phyloP scores from a whole-genome alignment of 2,329 filamentous ascomycete species.

The Metarhizium sp. region DNA sequence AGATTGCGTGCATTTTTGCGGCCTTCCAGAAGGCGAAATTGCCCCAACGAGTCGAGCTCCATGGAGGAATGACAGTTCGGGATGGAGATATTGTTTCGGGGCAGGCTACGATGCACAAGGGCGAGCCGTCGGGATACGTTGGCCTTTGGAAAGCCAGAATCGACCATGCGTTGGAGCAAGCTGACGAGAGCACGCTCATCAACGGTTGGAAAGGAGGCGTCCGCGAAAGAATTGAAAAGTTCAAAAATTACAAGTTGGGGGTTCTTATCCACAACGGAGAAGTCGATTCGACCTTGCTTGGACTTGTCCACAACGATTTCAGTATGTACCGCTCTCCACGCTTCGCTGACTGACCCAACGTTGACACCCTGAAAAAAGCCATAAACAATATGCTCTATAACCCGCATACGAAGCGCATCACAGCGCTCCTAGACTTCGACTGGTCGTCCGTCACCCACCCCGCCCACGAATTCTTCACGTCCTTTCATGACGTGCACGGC shows the following conservation, averaged over 20 bases:
- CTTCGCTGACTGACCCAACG: too few species aligned
- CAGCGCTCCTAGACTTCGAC: too few species aligned
- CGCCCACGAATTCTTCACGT: too few species aligned
- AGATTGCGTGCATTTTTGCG: background rate
- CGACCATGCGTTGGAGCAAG: background rate
- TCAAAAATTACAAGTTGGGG: background rate
- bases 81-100: conserved; percentile 7
- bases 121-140: conserved; percentile 12
- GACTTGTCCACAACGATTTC: too few species aligned
- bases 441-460: too few species aligned
- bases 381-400: too few species aligned
- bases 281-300: too few species aligned
- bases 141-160: conserved; percentile 7
- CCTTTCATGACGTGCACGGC: too few species aligned
- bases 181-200: conserved; percentile 3
- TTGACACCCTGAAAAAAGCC: too few species aligned
- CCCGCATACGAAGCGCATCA: too few species aligned
- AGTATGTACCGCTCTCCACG: too few species aligned
- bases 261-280: too few species aligned
- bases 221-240: conserved; percentile 7
- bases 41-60: background rate
- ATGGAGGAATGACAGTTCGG: background rate
- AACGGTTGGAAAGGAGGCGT: conserved; percentile 10
- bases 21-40: background rate
- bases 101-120: conserved; percentile 8